Evolutionary conservation across 2,329 filamentous ascomycete genomes (phyloP).

Genomic region (Diaporthe vexans): DNA sequence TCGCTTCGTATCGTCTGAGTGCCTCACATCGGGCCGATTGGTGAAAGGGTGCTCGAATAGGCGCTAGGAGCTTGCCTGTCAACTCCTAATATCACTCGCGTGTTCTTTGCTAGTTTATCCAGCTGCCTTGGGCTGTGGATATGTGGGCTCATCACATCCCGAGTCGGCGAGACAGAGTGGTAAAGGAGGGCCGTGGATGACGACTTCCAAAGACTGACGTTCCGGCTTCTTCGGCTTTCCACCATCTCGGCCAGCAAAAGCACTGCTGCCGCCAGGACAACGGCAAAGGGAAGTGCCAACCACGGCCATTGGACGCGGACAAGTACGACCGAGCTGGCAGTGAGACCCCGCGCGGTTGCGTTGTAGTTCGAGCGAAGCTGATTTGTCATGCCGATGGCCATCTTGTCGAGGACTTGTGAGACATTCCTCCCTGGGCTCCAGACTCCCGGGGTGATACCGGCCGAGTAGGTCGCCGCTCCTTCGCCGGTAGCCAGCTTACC

Average conservation of each 20-base stretch:
- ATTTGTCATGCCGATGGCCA: background rate
- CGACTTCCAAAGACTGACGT: conserved; percentile 14
- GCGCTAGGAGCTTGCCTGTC: background rate
- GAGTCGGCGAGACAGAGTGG: conserved; percentile 3
- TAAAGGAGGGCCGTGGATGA: conserved; percentile 12
- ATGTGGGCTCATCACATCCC: background rate
- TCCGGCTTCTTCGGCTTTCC: conserved; percentile 5
- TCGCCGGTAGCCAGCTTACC: background rate
- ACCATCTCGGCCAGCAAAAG: conserved; percentile 13
- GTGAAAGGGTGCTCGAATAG: background rate
- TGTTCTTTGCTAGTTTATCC: conserved; percentile 16
- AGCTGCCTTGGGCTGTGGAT: background rate
- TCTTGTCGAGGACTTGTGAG: background rate
- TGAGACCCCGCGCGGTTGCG: background rate
- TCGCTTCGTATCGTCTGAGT: background rate
- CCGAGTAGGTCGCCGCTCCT: background rate
- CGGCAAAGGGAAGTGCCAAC: conserved; percentile 12
- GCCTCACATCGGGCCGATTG: background rate
- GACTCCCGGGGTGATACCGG: conserved; percentile 6
- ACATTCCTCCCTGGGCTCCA: conserved; percentile 10
- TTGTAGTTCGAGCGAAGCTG: conserved; percentile 3
- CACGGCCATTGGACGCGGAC: conserved; percentile 17
- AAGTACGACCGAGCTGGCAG: conserved; percentile 8
- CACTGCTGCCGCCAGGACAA: conserved; percentile 6
- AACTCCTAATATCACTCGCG: background rate